Evolutionary conservation across 805 yeast genomes (phyloP).

Genomic region (Lipomyces anomalus): DNA sequence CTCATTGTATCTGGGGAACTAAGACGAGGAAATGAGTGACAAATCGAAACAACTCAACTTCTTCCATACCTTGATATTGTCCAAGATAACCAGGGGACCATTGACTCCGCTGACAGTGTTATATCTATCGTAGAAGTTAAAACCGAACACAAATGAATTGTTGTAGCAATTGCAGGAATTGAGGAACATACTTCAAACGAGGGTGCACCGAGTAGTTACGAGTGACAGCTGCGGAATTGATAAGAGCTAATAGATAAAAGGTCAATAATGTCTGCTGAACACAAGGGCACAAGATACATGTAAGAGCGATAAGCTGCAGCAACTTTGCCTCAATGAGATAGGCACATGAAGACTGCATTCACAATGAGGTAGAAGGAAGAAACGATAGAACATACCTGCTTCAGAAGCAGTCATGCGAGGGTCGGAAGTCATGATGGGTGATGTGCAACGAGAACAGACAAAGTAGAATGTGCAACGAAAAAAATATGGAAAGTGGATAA

Average conservation of each 20-base stretch:
- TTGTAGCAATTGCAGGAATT: no score
- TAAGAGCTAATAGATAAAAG: conserved; percentile 22
- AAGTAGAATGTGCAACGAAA: no score
- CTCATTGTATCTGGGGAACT: conserved; percentile 85
- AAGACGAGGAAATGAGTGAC: background rate
- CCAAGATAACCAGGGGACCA: conserved; percentile 92
- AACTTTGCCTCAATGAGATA: background rate
- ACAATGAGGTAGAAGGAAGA: background rate
- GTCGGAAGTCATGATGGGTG: conserved; percentile 21
- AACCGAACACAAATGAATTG: no score
- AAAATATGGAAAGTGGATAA: no score
- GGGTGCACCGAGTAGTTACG: conserved; percentile 27
- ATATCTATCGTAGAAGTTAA: conserved; percentile 49
- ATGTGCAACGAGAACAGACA: background rate
- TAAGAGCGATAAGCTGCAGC: background rate
- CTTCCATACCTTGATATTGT: conserved; percentile 53
- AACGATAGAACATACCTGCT: conserved; percentile 23
- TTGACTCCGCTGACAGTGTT: conserved; percentile 98
- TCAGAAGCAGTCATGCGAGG: conserved; percentile 24
- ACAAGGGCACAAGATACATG: conserved; percentile 2
- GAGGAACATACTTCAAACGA: conserved; percentile 26
- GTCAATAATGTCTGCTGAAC: no score
- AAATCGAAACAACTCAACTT: background rate
- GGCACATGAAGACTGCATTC: background rate
- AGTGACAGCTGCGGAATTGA: conserved; percentile 29